These are phyloP conservation scores for Heritiera littoralis DNA, from an alignment of 345 rosid genomes.

Conservation along the genomic window DNA sequence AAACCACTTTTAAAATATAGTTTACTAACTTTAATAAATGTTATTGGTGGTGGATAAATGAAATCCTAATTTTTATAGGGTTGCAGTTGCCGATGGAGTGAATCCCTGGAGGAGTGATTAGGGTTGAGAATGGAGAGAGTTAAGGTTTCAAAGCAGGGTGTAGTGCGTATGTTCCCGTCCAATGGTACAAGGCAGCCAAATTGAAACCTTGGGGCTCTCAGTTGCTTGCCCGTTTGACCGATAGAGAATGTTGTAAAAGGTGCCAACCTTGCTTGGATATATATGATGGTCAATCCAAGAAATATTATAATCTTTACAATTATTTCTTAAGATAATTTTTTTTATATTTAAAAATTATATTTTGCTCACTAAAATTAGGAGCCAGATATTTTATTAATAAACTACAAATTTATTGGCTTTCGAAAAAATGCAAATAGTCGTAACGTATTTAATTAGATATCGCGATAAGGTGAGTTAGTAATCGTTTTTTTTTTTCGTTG, in stretches of 20 bases:
- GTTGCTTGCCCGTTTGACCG: background rate
- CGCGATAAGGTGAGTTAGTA: no score
- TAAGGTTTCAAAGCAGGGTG: constrained; percentile 28
- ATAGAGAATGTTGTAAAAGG: constrained; percentile 35
- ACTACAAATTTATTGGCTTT: no score
- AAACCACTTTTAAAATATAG: background rate
- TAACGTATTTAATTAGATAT: no score
- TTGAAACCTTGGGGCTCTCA: constrained; percentile 24
- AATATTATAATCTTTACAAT: background rate
- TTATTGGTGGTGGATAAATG: background rate
- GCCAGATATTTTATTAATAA: no score
- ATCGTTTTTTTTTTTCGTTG: no score
- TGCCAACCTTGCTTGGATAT: constrained; percentile 1
- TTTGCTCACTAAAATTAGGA: no score
- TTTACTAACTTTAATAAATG: no score
- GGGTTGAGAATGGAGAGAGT: background rate
- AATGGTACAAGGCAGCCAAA: constrained; percentile 22
- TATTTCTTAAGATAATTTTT: no score
- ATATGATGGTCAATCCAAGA: background rate
- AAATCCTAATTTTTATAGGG: background rate
- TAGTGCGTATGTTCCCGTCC: constrained; percentile 40
- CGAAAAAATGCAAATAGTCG: no score
- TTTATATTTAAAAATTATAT: no score
- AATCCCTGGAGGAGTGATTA: constrained; percentile 3
- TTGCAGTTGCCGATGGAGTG: background rate